A percentile compares a stretch with the other conserved stretches of the same genome.
These are phyloP conservation scores for Aspergillus sclerotioniger DNA, from an alignment of 495 filamentous ascomycete species.

Conservation along the genomic window DNA sequence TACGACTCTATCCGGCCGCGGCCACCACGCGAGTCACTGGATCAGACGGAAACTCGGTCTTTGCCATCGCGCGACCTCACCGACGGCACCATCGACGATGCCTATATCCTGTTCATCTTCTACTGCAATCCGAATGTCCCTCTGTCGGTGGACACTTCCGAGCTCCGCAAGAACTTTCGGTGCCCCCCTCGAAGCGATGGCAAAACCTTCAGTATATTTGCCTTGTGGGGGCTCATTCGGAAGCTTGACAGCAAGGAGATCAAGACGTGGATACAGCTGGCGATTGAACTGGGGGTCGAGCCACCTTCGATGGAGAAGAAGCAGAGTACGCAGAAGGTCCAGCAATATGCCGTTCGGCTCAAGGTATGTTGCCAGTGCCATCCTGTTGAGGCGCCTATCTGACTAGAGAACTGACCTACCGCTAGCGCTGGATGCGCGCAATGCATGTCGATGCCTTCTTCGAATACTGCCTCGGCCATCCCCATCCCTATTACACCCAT, in stretches of 20 bases:
- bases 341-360: conserved; percentile 92
- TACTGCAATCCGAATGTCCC: conserved; percentile 86
- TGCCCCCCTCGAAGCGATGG: conserved; percentile 87
- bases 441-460: conserved; percentile 98
- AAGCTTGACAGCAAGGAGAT: conserved; percentile 84
- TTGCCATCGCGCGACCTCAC: conserved; percentile 72
- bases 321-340: conserved; percentile 93
- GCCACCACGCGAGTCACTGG: conserved; percentile 33
- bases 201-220: conserved; percentile 83
- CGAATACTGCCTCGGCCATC: conserved; percentile 79
- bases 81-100: conserved; percentile 75
- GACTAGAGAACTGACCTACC: conserved; percentile 13
- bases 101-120: conserved; percentile 84
- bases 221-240: conserved; percentile 78
- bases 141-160: conserved; percentile 64
- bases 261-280: conserved; percentile 94
- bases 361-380: conserved; percentile 61
- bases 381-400: background rate
- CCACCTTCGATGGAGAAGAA: conserved; percentile 80
- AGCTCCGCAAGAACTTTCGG: conserved; percentile 77
- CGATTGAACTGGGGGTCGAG: conserved; percentile 86
- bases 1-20: conserved; percentile 36
- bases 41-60: conserved; percentile 35
- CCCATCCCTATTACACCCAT: conserved; percentile 80
- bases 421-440: conserved; percentile 92